Evolutionary conservation across 202 grass and related monocot genomes (phyloP).

Genomic region (Eragrostis tef): DNA sequence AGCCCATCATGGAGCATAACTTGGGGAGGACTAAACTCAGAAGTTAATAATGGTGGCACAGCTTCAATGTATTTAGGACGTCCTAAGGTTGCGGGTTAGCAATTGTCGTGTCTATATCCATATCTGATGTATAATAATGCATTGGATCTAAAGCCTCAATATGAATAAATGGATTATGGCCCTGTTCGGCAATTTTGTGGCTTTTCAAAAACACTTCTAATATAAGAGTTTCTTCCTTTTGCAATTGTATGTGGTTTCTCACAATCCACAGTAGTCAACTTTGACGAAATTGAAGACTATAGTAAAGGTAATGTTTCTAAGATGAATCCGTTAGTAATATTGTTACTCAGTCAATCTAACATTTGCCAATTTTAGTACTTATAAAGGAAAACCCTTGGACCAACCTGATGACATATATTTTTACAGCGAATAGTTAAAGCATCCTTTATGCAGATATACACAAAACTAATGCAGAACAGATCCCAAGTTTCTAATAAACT

Average conservation of each 20-base stretch:
- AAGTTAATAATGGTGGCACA: slow-evolving; percentile 36
- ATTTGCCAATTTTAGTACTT: no score
- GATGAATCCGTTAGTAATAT: no score
- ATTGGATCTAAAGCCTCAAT: background rate
- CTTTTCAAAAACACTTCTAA: background rate
- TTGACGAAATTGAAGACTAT: background rate
- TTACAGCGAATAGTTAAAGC: no score
- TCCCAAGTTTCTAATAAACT: no score
- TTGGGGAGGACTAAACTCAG: slow-evolving; percentile 23
- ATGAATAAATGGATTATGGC: slow-evolving; percentile 9
- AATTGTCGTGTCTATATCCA: slow-evolving; percentile 8
- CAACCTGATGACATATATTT: no score
- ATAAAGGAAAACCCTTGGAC: no score
- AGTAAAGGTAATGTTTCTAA: no score
- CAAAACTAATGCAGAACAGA: no score
- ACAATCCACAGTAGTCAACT: background rate
- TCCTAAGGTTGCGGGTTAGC: background rate
- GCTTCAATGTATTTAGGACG: slow-evolving; percentile 23
- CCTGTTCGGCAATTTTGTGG: background rate
- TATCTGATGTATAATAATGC: slow-evolving; percentile 28
- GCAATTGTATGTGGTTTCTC: background rate
- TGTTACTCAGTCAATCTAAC: no score
- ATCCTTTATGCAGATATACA: no score
- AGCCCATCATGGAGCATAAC: slow-evolving; percentile 13
- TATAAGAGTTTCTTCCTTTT: background rate